Evolutionary conservation across 352 stramenopile genomes (phyloP).

Genomic region (Pythium aphanidermatum): DNA sequence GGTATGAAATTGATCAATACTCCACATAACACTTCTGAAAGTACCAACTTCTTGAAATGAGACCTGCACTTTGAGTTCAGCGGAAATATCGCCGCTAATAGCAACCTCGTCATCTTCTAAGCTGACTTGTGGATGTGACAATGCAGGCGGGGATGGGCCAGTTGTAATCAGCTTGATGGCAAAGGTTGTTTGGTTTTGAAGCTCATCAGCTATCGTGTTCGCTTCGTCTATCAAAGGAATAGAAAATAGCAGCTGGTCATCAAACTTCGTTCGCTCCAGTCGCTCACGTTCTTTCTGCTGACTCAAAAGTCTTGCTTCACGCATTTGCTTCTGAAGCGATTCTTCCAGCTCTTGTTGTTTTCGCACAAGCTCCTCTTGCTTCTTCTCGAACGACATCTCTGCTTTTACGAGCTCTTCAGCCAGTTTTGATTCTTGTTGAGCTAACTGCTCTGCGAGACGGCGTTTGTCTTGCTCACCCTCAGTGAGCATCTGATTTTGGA

Average conservation of each 20-base stretch:
- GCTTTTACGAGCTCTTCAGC: conserved; percentile 72
- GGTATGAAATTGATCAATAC: conserved; percentile 72
- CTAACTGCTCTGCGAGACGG: conserved; percentile 62
- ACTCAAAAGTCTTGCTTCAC: conserved; percentile 56
- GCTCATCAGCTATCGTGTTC: conserved; percentile 80
- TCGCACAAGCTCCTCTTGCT: conserved; percentile 59
- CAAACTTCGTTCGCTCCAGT: conserved; percentile 60
- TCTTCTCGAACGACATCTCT: conserved; percentile 70
- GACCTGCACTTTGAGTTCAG: conserved; percentile 73
- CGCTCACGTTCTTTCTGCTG: conserved; percentile 74
- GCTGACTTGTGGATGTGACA: conserved; percentile 20
- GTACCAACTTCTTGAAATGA: conserved; percentile 71
- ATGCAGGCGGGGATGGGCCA: conserved; percentile 18
- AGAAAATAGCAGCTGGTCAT: conserved; percentile 68
- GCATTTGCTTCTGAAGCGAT: conserved; percentile 76
- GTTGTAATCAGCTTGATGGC: conserved; percentile 60
- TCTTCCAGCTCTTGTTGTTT: conserved; percentile 62
- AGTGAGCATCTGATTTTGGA: conserved; percentile 65
- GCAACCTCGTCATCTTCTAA: conserved; percentile 52
- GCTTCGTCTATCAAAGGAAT: conserved; percentile 84
- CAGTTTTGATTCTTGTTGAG: conserved; percentile 68
- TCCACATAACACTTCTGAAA: conserved; percentile 71
- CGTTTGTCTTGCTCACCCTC: conserved; percentile 75
- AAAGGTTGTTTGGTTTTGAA: conserved; percentile 62
- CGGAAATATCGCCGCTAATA: conserved; percentile 43